Conservation (phyloP, 1,139 yeast genomes). For the Debaryomyces psychrophilus region DNA sequence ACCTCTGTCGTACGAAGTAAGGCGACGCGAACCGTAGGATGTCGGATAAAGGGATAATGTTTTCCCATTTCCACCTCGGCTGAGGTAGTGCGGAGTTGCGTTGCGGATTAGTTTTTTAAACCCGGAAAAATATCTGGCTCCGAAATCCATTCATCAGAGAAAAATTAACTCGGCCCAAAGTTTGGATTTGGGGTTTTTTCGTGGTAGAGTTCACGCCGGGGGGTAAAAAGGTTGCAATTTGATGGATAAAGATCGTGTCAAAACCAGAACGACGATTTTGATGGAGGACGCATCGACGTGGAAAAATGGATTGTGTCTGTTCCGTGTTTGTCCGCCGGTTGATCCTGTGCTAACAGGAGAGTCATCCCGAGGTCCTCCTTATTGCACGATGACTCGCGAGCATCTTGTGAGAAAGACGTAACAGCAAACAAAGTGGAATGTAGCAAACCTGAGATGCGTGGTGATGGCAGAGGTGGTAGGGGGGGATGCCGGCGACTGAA, state of each 20-base stretch:
- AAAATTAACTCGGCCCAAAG: constrained; percentile 1
- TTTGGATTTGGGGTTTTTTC: background rate
- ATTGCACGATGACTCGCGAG: background rate
- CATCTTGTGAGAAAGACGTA: background rate
- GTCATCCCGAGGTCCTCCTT: constrained; percentile 9
- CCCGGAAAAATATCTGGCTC: constrained; percentile 2
- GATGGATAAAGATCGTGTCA: background rate
- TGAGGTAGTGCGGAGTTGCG: background rate
- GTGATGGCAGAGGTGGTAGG: too few relatives aligned
- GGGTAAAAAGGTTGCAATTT: background rate
- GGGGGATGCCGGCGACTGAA: background rate
- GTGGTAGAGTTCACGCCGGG: background rate
- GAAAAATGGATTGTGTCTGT: background rate
- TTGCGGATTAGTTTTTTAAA: background rate
- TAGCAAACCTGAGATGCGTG: background rate
- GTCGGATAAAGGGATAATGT: background rate
- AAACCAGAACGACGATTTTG: background rate
- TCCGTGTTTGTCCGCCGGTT: constrained; percentile 7
- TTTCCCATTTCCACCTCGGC: background rate
- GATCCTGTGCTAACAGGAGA: constrained; percentile 6
- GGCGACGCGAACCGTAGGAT: background rate
- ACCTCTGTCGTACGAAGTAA: constrained; percentile 2
- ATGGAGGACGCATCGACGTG: background rate
- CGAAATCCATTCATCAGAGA: background rate
- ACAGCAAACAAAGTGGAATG: background rate